phyloP scores from a whole-genome alignment of 306 rosid species.

The Rosa chinensis region DNA sequence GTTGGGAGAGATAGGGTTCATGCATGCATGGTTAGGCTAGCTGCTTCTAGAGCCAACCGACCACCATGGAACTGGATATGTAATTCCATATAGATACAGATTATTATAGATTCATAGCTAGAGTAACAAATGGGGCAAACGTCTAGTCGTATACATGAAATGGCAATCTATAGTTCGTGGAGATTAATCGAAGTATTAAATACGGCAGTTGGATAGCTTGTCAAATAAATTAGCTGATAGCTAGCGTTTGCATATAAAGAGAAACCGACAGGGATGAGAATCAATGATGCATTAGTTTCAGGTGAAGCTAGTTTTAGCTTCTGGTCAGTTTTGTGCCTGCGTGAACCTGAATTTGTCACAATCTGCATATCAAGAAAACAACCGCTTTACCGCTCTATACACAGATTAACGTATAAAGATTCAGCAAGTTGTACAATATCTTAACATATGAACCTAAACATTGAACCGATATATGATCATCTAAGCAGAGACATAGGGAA shows the following conservation, averaged over 20 bases:
- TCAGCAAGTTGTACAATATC: no score
- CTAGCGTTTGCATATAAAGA: background rate
- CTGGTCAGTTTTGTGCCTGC: background rate
- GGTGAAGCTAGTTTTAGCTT: background rate
- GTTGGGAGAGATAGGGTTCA: background rate
- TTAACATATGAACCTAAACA: no score
- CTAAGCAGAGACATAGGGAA: no score
- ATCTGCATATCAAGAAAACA: background rate
- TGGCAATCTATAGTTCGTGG: conserved; percentile 1
- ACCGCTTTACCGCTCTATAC: no score
- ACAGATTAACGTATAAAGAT: no score
- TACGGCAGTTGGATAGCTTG: background rate
- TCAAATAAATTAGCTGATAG: background rate
- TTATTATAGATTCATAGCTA: no score
- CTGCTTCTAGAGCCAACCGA: background rate
- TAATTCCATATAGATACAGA: no score
- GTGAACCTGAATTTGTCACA: background rate
- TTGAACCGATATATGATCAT: no score
- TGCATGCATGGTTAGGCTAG: background rate
- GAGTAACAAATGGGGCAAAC: background rate
- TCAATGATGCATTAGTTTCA: background rate
- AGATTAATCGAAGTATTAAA: background rate
- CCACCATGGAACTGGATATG: background rate
- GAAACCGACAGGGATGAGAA: background rate
- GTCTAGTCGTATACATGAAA: background rate